Evolutionary conservation across 805 yeast species (phyloP).

Genomic region (Candida cerambycidarum): DNA sequence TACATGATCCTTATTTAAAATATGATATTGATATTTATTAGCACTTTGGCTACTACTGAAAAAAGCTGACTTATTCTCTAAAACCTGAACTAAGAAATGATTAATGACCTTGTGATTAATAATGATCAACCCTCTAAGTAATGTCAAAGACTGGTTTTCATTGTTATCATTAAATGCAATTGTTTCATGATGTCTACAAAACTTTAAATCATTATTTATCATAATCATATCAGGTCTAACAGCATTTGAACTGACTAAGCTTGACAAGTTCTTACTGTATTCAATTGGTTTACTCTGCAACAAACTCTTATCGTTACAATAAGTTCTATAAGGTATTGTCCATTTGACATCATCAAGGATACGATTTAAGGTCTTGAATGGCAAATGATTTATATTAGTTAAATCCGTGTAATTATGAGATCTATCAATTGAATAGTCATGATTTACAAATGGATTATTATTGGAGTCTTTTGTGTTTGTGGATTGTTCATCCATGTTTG

Average conservation of each 20-base stretch:
- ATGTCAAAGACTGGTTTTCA: constrained; percentile 20
- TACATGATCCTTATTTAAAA: constrained; percentile 22
- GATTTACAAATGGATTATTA: constrained; percentile 15
- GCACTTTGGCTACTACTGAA: constrained; percentile 10
- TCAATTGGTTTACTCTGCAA: constrained; percentile 34
- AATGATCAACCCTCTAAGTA: constrained; percentile 34
- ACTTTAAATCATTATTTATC: constrained; percentile 35
- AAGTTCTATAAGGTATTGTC: constrained; percentile 21
- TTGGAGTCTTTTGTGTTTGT: neutral
- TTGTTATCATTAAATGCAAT: constrained; percentile 17
- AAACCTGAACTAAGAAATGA: constrained; percentile 32
- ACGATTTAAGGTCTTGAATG: constrained; percentile 66
- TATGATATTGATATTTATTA: constrained; percentile 39
- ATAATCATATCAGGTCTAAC: constrained; percentile 23
- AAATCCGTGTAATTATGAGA: constrained; percentile 13
- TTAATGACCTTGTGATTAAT: constrained; percentile 16
- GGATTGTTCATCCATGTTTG: constrained; percentile 1
- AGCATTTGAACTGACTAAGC: constrained; percentile 10
- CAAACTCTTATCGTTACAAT: constrained; percentile 18
- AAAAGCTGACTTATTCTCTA: constrained; percentile 25
- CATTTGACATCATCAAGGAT: constrained; percentile 61
- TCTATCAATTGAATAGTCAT: constrained; percentile 10
- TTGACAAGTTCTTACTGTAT: constrained; percentile 29
- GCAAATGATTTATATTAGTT: constrained; percentile 19
- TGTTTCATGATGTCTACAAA: constrained; percentile 26